Evolutionary conservation across 78 protist genomes (phyloP), one percentile per base, ranked within the genome.

Genomic region (Dictyostelium brefeldianum): DNA sequence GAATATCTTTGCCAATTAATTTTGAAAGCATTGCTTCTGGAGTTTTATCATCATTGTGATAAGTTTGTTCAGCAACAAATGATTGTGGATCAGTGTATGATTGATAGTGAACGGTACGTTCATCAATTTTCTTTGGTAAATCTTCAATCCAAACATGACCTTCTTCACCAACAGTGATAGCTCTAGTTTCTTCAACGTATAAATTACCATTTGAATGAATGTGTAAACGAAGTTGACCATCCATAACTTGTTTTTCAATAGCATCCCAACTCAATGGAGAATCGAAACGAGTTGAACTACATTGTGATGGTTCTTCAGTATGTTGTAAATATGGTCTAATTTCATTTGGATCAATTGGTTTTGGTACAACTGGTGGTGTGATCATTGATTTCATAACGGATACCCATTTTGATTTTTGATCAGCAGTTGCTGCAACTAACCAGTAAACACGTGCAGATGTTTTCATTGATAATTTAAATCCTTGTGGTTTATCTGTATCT

Each of bases 381-480:
- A 87, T 87, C 43, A 29, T 20, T 14, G 47, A 31, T 53, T 77
- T 56, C 1, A 78, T n/a, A 5, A 56, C 54, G 11, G 50, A 41
- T 15, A 77, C 56, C 73, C 93, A 87, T 20, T 70, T 53, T 17
- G n/a, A 46, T 51, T 87, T 87, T 43, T 27, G 83, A 14, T 48
- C 93, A 27, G 27, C 20, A 22, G 17, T 59, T 69, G n/a, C 78
- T 11, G 84, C 83, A 4, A 87, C 54, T 5, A 87, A 31, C 43
- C 70, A 87, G 64, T 87, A 87, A 14, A 87, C 84, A 70, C 93
- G 80, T 18, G 93, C 93, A 8, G 51, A n/a, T 22, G 84, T 87
- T 53, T 87, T 87, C 93, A 87, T 87, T 0, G 93, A 59, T 18
- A 87, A 15, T 71, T 87, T 87, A 15, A 87, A 87, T n/a, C 83